Conservation (phyloP, 805 yeast genomes). For the Ogataea kodamae region DNA sequence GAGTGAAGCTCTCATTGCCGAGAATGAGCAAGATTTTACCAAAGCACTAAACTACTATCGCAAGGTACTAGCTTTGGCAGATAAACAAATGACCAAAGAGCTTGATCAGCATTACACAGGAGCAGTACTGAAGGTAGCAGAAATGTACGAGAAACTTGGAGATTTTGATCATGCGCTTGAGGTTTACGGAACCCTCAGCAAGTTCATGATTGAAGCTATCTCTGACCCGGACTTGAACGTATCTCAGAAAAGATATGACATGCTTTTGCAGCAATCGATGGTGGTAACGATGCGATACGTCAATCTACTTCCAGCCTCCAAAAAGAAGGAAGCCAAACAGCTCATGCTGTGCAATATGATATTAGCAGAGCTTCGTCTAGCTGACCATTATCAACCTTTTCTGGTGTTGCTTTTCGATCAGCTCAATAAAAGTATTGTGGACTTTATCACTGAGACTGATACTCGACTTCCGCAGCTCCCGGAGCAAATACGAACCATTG, state of each 20-base stretch:
- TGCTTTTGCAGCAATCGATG: slow-evolving; percentile 23
- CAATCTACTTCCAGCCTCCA: slow-evolving; percentile 21
- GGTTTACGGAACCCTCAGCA: slow-evolving; percentile 24
- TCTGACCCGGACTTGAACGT: slow-evolving; percentile 5
- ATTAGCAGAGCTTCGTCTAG: slow-evolving; percentile 24
- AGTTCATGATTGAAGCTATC: slow-evolving; percentile 8
- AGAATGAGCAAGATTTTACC: slow-evolving; percentile 44
- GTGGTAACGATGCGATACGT: slow-evolving; percentile 25
- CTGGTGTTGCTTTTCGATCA: slow-evolving; percentile 20
- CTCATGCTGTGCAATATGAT: slow-evolving; percentile 22
- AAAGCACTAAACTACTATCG: slow-evolving; percentile 67
- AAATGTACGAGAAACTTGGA: slow-evolving; percentile 58
- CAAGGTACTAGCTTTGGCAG: slow-evolving; percentile 64
- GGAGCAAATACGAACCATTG: slow-evolving; percentile 5
- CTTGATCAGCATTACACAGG: slow-evolving; percentile 82
- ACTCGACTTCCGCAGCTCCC: slow-evolving; percentile 4
- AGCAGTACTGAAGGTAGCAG: slow-evolving; percentile 73
- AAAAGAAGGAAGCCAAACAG: slow-evolving; percentile 21
- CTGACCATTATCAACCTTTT: slow-evolving; percentile 27
- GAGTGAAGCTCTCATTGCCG: slow-evolving; percentile 18
- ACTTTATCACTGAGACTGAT: slow-evolving; percentile 9
- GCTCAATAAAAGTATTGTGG: slow-evolving; percentile 14
- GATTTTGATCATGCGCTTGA: slow-evolving; percentile 27
- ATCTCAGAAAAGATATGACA: slow-evolving; percentile 9
- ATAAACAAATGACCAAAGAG: slow-evolving; percentile 48